phyloP scores from a whole-genome alignment of 176 grass and related monocot species.

The Cenchrus purpureus region DNA sequence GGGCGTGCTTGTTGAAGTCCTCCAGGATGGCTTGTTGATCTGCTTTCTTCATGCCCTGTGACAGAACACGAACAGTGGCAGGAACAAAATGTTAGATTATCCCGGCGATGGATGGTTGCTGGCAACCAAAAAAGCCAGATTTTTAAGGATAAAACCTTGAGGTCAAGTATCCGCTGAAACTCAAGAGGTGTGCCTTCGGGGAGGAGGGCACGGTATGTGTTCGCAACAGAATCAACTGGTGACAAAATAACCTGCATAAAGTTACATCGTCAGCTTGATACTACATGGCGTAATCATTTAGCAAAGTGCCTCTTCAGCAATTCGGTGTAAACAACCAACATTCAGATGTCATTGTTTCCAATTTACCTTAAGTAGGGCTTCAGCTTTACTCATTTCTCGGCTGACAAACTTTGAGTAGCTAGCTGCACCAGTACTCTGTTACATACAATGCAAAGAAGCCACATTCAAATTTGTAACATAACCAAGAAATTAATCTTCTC shows the following conservation, averaged over 20 bases:
- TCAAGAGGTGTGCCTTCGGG: constrained; percentile 89
- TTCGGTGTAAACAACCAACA: constrained; percentile 2
- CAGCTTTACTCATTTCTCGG: constrained; percentile 99
- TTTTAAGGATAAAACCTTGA: constrained; percentile 67
- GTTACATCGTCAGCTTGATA: constrained; percentile 31
- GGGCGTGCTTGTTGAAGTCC: constrained; percentile 91
- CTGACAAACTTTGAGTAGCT: constrained; percentile 98
- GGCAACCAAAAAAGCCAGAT: neutral
- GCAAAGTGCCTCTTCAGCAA: constrained; percentile 14
- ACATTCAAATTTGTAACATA: constrained; percentile 30
- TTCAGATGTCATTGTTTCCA: neutral
- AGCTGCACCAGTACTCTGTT: constrained; percentile 68
- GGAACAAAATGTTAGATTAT: constrained; percentile 5
- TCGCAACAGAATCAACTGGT: constrained; percentile 93
- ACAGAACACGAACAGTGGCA: neutral
- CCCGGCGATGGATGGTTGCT: neutral
- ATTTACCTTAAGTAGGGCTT: constrained; percentile 97
- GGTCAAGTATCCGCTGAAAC: constrained; percentile 96
- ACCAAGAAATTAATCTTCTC: neutral
- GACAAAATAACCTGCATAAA: constrained; percentile 92
- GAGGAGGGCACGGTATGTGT: constrained; percentile 87
- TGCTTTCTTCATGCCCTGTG: constrained; percentile 94
- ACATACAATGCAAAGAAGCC: constrained; percentile 35
- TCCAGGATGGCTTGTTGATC: constrained; percentile 94
- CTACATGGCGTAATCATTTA: constrained; percentile 19